Base-by-base conservation (phyloP, 164 flowering plant species). In the Houttuynia cordata region DNA sequence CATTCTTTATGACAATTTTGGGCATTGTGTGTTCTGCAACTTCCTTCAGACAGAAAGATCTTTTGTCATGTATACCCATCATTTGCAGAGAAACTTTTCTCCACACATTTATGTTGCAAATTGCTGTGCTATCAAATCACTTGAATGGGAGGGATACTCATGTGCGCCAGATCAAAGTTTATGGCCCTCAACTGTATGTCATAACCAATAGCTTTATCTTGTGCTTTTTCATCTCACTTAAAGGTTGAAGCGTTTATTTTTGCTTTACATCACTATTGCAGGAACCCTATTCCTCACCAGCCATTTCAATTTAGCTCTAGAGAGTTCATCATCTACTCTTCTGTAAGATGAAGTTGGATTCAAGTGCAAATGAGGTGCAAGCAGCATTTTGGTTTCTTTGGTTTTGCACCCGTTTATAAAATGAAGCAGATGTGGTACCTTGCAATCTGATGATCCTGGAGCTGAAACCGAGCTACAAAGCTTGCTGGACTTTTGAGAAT, bases 141-240 rank as follows among this genome's bases (percentile, higher is more conserved):
- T 86, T 93, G 14, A 90, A 88, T 68, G 97, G 99, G 56, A 85
- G 97, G 72, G 99, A 93, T 66, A 86, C 97, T n/a, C 97, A 93
- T 64, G 77, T 93, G 57, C 92, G 95, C 68, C 99, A 91, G 76
- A 75, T 71, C 71, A 88, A 88, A 86, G 79, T 90, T 66, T 93
- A 83, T 62, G 97, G 99, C 39, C 97, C 97, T 61, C 78, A 81
- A 66, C 96, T 76, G 94, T 93, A 71, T 7, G 96, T 82, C 47
- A 24, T 15, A 20, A 45, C n/a, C n/a, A 56, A 40, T 55, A 3
- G 1, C 25, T 64, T 41, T 64, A 62, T n/a, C 41, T 30, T 49
- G 8, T 22, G 30, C 40, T 24, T 0, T 17, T 42, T 4, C 25
- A 23, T 53, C 19, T 12, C 20, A 53, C 53, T 18, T 58, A 34